phyloP scores from a whole-genome alignment of 129 eudicot species.

The Cynara cardunculus region DNA sequence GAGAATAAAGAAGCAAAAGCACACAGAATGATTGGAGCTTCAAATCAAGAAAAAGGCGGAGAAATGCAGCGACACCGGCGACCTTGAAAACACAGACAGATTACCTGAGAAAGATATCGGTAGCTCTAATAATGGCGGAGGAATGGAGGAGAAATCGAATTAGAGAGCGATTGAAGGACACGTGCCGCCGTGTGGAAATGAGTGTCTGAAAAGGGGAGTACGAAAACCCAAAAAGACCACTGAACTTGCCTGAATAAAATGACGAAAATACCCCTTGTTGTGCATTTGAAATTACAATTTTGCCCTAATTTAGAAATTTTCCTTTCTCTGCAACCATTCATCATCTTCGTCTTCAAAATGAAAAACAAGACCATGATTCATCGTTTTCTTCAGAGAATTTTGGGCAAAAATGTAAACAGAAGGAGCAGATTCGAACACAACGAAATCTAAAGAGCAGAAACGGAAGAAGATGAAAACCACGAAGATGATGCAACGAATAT shows the following conservation, averaged over 20 bases:
- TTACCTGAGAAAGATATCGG: constrained; percentile 10
- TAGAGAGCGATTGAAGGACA: background rate
- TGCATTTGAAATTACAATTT: background rate
- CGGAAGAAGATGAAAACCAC: too few species aligned
- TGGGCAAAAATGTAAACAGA: too few species aligned
- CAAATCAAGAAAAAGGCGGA: background rate
- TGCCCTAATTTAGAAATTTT: background rate
- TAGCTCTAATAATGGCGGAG: background rate
- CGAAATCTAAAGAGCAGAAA: too few species aligned
- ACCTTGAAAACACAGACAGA: background rate
- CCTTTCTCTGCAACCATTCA: too few species aligned
- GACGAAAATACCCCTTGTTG: background rate
- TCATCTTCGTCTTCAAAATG: too few species aligned
- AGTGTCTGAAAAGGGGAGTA: background rate
- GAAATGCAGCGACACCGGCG: background rate
- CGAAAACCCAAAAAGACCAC: background rate
- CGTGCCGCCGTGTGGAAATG: background rate
- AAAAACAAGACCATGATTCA: too few species aligned
- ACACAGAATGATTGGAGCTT: background rate
- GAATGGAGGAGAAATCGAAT: background rate
- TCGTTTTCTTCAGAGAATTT: too few species aligned
- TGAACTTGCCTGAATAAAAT: background rate
- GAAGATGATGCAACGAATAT: too few species aligned
- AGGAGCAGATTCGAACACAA: too few species aligned
- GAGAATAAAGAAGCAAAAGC: background rate